phyloP scores from a whole-genome alignment of 176 grass and related monocot species.

The Cymbopogon citratus region DNA sequence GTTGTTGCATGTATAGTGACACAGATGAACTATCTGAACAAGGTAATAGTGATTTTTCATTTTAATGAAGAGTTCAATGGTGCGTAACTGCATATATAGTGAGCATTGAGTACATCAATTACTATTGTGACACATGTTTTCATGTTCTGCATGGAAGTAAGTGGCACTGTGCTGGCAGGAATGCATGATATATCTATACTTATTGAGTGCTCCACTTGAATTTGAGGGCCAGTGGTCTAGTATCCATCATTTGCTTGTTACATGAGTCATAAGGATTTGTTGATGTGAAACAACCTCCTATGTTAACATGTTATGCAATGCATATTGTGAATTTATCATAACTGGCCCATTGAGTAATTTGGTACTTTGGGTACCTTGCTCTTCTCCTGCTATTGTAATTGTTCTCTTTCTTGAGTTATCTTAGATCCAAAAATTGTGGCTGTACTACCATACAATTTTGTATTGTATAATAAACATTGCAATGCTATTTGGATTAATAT shows the following conservation, averaged over 20 bases:
- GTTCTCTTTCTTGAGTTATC: background rate
- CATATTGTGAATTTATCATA: background rate
- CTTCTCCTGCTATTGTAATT: background rate
- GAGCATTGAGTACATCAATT: background rate
- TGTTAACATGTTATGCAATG: background rate
- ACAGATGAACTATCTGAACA: constrained; percentile 98
- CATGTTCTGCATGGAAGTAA: background rate
- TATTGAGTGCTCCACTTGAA: background rate
- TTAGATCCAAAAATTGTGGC: background rate
- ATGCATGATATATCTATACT: background rate
- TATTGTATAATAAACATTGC: background rate
- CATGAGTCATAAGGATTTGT: background rate
- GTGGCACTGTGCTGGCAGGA: background rate
- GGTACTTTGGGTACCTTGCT: background rate
- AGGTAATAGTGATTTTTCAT: constrained; percentile 48
- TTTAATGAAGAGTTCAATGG: background rate
- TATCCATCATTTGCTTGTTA: background rate
- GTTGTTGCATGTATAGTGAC: constrained; percentile 76
- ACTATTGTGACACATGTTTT: background rate
- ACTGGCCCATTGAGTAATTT: background rate
- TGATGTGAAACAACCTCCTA: background rate
- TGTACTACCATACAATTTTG: background rate
- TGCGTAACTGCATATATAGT: background rate
- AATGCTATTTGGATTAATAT: background rate
- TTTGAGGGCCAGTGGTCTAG: background rate